Evolutionary conservation across 441 rosid species (phyloP), one percentile per base, ranked within the genome.

Genomic region (Dalechampia spathulata): DNA sequence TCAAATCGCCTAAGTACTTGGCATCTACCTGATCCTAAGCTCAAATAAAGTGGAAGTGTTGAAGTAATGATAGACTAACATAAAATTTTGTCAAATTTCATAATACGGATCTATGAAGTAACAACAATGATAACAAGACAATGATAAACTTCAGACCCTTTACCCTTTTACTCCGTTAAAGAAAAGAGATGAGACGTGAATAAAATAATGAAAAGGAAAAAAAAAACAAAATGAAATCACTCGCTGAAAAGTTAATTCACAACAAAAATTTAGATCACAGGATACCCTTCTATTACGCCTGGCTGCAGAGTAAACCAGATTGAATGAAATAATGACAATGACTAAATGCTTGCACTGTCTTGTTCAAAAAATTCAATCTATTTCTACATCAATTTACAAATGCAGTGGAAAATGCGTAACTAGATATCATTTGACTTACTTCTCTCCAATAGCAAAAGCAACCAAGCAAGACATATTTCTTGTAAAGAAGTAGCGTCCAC

Each of bases 401-500:
- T 30, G 34, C 34, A 30, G 34, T 30, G 4, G 2, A 22, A 25
- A 15, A 22, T 17, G 10, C 36, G n/a, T 16, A 37, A 6, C 49
- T 17, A 6, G 5, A 53, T 32, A 0, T 8, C 19, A 34, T 42
- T 7, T 12, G 10, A 73, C 98, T 75, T 67, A 91, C 98, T 81
- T 84, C 49, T 83, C 82, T 27, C 98, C 98, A 20, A 91, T 70
- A 22, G 96, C 90, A 64, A 91, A 91, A 74, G 95, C 98, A 67
- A 91, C 87, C 71, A 91, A 71, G 61, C 86, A 82, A 46, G 98
- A 91, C 95, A 87, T 83, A 64, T 88, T 91, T 63, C 98, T 61
- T 0, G 98, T 88, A 52, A 87, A 91, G 80, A 91, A 86, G 77
- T 88, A 91, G 57, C 88, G 80, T 12, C 95, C 95, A 54, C 98